A percentile compares a stretch with the other conserved stretches of the same genome.
Conservation (phyloP, 1,139 yeast genomes). For the Geotrichum candidum region DNA sequence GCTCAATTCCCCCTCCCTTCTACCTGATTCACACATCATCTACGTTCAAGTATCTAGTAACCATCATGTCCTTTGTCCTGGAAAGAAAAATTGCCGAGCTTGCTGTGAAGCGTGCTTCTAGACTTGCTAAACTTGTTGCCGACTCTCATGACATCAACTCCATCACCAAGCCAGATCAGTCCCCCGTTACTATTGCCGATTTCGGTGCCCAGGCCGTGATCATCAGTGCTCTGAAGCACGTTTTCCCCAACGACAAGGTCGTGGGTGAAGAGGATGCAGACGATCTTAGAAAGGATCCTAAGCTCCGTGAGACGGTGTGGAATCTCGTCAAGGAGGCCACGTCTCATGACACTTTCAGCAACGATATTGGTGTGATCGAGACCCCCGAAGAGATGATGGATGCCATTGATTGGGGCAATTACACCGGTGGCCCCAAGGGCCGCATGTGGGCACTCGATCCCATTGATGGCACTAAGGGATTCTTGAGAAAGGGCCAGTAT, state of each 20-base stretch:
- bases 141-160: slow-evolving; percentile 45
- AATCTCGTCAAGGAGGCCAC: slow-evolving; percentile 31
- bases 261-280: slow-evolving; percentile 93
- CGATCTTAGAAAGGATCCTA: slow-evolving; percentile 48
- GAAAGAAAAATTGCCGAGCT: slow-evolving; percentile 76
- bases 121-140: slow-evolving; percentile 68
- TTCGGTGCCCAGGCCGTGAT: slow-evolving; percentile 94
- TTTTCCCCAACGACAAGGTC: slow-evolving; percentile 77
- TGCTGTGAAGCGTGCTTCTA: slow-evolving; percentile 85
- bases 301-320: slow-evolving; percentile 41
- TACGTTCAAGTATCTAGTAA: not conserved
- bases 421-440: slow-evolving; percentile 69
- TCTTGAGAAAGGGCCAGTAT: slow-evolving; percentile 90
- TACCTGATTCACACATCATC: not conserved
- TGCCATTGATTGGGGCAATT: slow-evolving; percentile 73
- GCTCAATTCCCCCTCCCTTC: not conserved
- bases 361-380: slow-evolving; percentile 35
- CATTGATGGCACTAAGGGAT: slow-evolving; percentile 97
- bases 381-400: slow-evolving; percentile 49
- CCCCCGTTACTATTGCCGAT: slow-evolving; percentile 96
- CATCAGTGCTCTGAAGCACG: slow-evolving; percentile 69
- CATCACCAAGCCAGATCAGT: slow-evolving; percentile 76
- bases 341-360: slow-evolving; percentile 25
- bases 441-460: slow-evolving; percentile 98
- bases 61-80: slow-evolving; percentile 14